Percentiles rank a stretch among this genome's conserved stretches.
Conservation (phyloP, 2,329 filamentous ascomycete genomes). For the Ustulina deusta region DNA sequence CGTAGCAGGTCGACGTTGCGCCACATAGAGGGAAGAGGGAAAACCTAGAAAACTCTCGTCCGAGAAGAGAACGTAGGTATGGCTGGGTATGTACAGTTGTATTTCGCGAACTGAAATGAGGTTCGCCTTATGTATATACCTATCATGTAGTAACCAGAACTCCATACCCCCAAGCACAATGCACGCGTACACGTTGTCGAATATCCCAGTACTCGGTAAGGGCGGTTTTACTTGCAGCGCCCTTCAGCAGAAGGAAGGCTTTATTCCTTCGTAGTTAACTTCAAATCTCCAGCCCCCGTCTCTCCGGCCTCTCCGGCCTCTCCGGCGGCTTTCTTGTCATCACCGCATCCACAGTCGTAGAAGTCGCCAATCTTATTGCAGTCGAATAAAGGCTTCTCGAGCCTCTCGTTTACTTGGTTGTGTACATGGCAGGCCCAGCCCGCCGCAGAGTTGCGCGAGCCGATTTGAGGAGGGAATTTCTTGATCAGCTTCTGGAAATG, state of each 20-base stretch:
- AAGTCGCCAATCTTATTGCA: constrained; percentile 76
- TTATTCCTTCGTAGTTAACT: constrained; percentile 48
- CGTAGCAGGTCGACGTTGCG: background rate
- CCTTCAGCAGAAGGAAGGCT: background rate
- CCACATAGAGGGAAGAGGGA: background rate
- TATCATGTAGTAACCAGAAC: constrained; percentile 32
- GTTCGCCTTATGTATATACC: constrained; percentile 26
- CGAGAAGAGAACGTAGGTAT: background rate
- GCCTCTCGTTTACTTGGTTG: constrained; percentile 73
- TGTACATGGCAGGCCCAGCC: constrained; percentile 77
- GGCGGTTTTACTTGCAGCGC: background rate
- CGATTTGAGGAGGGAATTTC: constrained; percentile 74
- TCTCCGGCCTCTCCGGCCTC: constrained; percentile 42
- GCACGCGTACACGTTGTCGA: constrained; percentile 4
- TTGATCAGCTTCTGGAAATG: constrained; percentile 74
- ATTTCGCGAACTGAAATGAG: constrained; percentile 11
- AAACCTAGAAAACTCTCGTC: background rate
- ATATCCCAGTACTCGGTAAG: background rate
- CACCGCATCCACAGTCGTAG: constrained; percentile 78
- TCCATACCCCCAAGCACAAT: constrained; percentile 23
- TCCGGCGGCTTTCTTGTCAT: constrained; percentile 60
- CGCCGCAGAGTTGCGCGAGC: constrained; percentile 71
- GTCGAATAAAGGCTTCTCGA: constrained; percentile 72
- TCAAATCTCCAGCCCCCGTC: constrained; percentile 47
- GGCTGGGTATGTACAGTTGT: constrained; percentile 15